Base-by-base conservation (phyloP, 1,139 yeast species). In the Suhomyces maxii region DNA sequence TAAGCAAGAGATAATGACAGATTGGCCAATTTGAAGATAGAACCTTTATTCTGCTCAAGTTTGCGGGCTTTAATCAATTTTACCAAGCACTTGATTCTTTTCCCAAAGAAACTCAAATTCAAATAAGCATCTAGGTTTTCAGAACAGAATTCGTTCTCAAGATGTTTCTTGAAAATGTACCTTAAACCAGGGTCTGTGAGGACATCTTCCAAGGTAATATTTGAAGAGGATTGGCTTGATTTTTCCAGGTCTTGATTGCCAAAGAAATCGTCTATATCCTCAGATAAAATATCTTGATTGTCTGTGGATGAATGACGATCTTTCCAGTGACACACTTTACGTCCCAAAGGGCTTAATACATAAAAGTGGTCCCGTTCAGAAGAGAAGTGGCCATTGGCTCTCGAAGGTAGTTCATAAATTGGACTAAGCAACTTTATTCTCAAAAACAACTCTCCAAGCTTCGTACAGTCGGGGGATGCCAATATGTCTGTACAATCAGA, bases 401-500 rank as follows among this genome's bases (percentile, higher is more conserved):
- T 37, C 5, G 58, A 56, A 1, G 61, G 59, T 3, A 32, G 8
- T 11, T 40, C 36, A 2, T 45, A 40, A 8, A 76, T 68, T 0
- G 80, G 79, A 40, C 63, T 65, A 9, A 90, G 68, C 8, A 87
- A 67, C 0, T 77, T 77, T 32, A 72, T 63, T 33, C 67, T 70
- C 18, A 85, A 52, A 52, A 91, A 78, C 34, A 80, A 63, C n/a
- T 76, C 71, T 0, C 86, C 84, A 11, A 91, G 65, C 11, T 77
- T 77, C 0, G 70, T 59, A 0, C 93, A 96, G 51, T 89, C 95
- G 3, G 69, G 67, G 0, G 69, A 62, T 44, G 76, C 73, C 51
- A 84, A 65, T 1, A 84, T 71, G 58, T 89, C 95, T 0, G 96
- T 86, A 59, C 97, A 91, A 53, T 91, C 98, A 79, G 85, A 76